These are phyloP conservation scores for Glycine tomentella DNA, from an alignment of 306 rosid species.

Conservation along the genomic window DNA sequence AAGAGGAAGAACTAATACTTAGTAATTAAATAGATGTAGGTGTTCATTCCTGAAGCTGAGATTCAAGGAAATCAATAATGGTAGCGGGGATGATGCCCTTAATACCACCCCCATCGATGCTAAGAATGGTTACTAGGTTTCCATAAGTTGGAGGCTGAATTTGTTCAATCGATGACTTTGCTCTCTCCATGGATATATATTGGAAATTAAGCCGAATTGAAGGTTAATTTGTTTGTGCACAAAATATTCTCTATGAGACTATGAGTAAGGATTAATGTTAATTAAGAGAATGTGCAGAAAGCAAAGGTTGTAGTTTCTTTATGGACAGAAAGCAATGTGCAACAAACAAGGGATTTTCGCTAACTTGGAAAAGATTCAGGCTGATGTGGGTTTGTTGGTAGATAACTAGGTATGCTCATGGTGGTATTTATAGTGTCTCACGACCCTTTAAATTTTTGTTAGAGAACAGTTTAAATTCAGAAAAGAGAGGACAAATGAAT, in stretches of 20 bases:
- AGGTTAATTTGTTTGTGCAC: neutral
- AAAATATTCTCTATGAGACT: neutral
- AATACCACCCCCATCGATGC: constrained; percentile 78
- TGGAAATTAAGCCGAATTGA: neutral
- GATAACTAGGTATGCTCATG: neutral
- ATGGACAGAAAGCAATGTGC: neutral
- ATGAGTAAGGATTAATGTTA: neutral
- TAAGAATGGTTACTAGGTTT: constrained; percentile 65
- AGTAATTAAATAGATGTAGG: too few species aligned
- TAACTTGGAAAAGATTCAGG: neutral
- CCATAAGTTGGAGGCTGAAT: constrained; percentile 70
- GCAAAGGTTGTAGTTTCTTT: neutral
- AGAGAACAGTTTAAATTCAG: neutral
- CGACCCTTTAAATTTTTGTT: neutral
- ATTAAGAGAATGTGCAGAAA: neutral
- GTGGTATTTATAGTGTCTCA: neutral
- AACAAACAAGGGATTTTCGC: neutral
- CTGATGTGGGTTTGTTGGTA: neutral
- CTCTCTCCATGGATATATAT: constrained; percentile 22
- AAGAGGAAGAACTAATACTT: neutral
- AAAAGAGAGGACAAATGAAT: constrained; percentile 11
- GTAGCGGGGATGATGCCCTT: constrained; percentile 73
- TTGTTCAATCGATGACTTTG: constrained; percentile 43
- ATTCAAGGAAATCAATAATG: constrained; percentile 66
- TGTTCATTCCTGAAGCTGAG: constrained; percentile 64